Evolutionary conservation across 2,329 filamentous ascomycete genomes (phyloP), one percentile per base, ranked within the genome.

Genomic region (Cordyceps militaris): DNA sequence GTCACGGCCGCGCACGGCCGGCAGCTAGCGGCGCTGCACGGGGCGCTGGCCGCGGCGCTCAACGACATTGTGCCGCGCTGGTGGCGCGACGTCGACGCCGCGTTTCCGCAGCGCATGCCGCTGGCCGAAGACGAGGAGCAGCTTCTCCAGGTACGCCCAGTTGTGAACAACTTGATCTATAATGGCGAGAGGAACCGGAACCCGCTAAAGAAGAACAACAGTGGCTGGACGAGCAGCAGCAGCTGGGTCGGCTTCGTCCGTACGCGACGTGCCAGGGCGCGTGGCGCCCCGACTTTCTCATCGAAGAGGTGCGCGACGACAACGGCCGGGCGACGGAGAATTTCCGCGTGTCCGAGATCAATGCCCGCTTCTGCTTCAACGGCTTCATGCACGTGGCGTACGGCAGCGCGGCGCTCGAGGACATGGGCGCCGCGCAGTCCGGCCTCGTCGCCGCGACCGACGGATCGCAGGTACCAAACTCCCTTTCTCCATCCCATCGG

Each of bases 321-420:
- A 14, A 24, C 43, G 14, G 13, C 43, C 7, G 3, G 4, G 9
- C 7, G 36, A 19, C 36, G 23, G 43, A 46, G 28, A 46, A 46
- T 14, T 46, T 46, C 28, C 58, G 66, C 7, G 68, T 76, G 6
- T 72, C 72, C 2, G 74, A 76, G 23, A 74, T 76, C 36, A 76
- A 76, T 49, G 72, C 71, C 1, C 67, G 74, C 0, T 76, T 75
- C 51, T 64, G 66, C 11, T 74, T 74, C 57, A 76, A 75, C 44
- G 71, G 70, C 0, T 71, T 69, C 28, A 57, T 73, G 61, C 63
- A 70, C 34, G 58, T 61, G 16, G 60, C 63, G 0, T 67, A 70
- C 30, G 70, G 70, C 0, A 68, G 73, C 8, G 36, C 66, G 21
- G 67, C 63, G 7, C 57, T 72, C 1, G 62, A 67, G 14, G 46